Conservation (phyloP, 495 filamentous ascomycete species). For the Margaritispora aquatica region DNA sequence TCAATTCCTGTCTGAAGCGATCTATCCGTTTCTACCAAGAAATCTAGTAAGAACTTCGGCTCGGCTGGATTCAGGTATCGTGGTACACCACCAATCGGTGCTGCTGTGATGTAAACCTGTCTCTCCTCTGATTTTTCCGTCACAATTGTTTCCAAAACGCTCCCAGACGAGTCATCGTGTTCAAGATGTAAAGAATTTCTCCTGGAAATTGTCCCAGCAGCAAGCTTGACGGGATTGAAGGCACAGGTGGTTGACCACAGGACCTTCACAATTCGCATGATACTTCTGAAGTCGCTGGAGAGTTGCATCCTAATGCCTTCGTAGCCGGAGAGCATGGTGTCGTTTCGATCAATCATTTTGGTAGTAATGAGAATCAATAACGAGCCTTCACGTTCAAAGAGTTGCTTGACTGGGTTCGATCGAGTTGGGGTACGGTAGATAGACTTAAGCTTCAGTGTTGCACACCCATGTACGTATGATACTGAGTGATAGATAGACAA, state of each 20-base stretch:
- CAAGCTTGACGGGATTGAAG: not conserved
- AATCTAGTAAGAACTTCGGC: not conserved
- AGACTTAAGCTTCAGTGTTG: not conserved
- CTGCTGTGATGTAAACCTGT: not conserved
- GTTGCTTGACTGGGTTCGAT: not conserved
- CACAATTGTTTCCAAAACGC: not conserved
- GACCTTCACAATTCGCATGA: not conserved
- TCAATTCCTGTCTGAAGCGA: not conserved
- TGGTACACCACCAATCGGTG: not conserved
- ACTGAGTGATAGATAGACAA: not conserved
- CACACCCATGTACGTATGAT: not conserved
- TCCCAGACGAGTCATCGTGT: not conserved
- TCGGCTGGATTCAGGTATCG: not conserved
- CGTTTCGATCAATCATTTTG: not conserved
- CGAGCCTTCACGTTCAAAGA: too few relatives aligned
- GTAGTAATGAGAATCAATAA: too few relatives aligned
- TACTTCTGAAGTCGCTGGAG: not conserved
- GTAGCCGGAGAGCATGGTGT: not conserved
- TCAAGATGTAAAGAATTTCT: not conserved
- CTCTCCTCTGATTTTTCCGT: not conserved
- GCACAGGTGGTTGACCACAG: not conserved
- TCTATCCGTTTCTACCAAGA: not conserved
- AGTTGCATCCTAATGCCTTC: not conserved
- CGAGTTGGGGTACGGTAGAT: not conserved
- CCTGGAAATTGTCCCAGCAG: not conserved